A percentile compares a stretch with the other conserved stretches of the same genome.
These are phyloP conservation scores for Thalassiosira hispida DNA, from an alignment of 352 stramenopile species.

Conservation along the genomic window DNA sequence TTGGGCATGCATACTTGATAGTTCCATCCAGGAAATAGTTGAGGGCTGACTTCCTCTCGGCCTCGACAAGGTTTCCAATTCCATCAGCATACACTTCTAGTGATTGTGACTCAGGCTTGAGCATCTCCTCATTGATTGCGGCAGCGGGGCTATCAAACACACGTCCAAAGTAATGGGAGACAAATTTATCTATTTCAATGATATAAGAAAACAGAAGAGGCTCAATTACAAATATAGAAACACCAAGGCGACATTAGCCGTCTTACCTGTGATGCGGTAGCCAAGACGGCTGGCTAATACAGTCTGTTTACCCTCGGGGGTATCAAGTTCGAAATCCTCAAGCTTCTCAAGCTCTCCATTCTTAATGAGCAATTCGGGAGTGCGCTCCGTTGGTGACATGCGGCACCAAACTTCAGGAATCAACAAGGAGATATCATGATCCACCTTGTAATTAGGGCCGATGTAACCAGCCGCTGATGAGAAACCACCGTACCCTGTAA, in stretches of 20 bases:
- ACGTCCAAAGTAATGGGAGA: constrained; percentile 60
- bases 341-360: constrained; percentile 58
- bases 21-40: constrained; percentile 70
- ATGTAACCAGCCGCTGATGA: constrained; percentile 61
- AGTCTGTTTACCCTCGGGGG: constrained; percentile 41
- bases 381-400: constrained; percentile 58
- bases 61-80: constrained; percentile 65
- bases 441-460: constrained; percentile 63
- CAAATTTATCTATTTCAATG: constrained; percentile 43
- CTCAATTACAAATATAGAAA: no score
- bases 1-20: constrained; percentile 64
- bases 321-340: constrained; percentile 59
- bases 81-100: constrained; percentile 61
- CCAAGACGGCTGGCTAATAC: constrained; percentile 55
- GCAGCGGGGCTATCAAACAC: constrained; percentile 67
- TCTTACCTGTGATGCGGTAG: constrained; percentile 54
- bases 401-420: constrained; percentile 64
- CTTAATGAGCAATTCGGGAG: constrained; percentile 55
- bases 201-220: no score
- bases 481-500: constrained; percentile 63
- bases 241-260: no score
- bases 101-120: constrained; percentile 62
- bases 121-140: constrained; percentile 65
- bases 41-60: constrained; percentile 55
- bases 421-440: constrained; percentile 64